A percentile compares a stretch with the other conserved stretches of the same genome.
Conservation (phyloP, 2,329 filamentous ascomycete genomes). For the Monilinia fructigena region DNA sequence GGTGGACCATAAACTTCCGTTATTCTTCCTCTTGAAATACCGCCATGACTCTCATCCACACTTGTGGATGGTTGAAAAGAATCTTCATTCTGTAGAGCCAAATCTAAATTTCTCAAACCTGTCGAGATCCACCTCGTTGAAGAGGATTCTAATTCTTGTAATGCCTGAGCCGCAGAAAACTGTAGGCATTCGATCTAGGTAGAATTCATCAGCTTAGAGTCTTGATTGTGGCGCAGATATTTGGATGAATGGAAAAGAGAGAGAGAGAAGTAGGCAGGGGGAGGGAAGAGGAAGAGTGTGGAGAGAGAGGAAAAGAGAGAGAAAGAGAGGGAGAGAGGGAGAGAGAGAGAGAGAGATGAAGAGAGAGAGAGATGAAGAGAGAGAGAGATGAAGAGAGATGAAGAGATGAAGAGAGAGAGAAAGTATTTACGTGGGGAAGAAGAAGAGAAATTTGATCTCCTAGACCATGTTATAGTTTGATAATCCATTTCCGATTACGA, state of each 20-base stretch:
- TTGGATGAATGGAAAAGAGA: neutral
- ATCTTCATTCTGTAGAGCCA: constrained; percentile 43
- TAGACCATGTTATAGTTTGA: constrained; percentile 56
- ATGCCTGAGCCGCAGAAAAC: constrained; percentile 71
- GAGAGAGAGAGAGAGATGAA: no score
- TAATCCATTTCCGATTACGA: constrained; percentile 51
- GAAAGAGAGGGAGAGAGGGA: no score
- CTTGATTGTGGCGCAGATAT: neutral
- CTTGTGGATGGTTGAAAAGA: constrained; percentile 15
- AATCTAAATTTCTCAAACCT: constrained; percentile 54
- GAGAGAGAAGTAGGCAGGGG: no score
- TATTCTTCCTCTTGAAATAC: constrained; percentile 72
- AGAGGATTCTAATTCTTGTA: constrained; percentile 57
- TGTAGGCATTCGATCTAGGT: constrained; percentile 73
- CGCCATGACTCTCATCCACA: constrained; percentile 45
- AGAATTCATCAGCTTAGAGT: constrained; percentile 23
- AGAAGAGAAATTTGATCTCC: constrained; percentile 56
- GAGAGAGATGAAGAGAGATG: no score
- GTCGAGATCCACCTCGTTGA: constrained; percentile 55
- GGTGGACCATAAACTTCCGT: constrained; percentile 87
- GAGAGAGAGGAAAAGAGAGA: no score
- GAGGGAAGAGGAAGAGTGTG: no score
- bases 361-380: no score
- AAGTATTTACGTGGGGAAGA: constrained; percentile 33
- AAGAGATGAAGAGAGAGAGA: neutral